Conservation (phyloP, 108 stramenopile genomes). For the Cyclotella choctawhatcheeana region DNA sequence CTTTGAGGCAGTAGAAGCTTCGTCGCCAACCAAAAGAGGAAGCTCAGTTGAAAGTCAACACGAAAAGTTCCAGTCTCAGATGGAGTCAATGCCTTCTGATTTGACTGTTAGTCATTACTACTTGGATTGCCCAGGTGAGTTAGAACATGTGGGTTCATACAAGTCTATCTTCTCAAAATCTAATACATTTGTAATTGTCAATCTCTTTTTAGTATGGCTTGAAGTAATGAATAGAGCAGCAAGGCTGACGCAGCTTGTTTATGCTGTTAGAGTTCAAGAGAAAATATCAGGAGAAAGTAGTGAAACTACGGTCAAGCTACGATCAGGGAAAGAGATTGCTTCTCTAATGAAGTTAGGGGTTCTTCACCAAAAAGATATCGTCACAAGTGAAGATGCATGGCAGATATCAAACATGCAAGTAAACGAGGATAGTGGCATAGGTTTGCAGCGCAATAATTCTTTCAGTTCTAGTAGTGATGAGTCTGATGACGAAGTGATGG, state of each 20-base stretch:
- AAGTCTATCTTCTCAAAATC: too few relatives aligned
- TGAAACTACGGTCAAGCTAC: slow-evolving; percentile 37
- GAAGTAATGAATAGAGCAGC: slow-evolving; percentile 85
- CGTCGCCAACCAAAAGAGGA: slow-evolving; percentile 7
- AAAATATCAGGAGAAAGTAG: neutral
- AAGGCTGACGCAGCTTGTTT: slow-evolving; percentile 71
- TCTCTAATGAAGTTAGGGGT: slow-evolving; percentile 61
- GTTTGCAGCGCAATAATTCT: slow-evolving; percentile 13
- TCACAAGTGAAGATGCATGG: neutral
- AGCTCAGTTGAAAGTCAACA: neutral
- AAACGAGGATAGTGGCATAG: slow-evolving; percentile 1
- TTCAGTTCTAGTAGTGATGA: slow-evolving; percentile 45
- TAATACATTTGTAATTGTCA: too few relatives aligned
- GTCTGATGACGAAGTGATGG: slow-evolving; percentile 30
- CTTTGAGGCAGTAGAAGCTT: neutral
- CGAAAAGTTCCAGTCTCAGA: neutral
- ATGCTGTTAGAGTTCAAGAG: slow-evolving; percentile 70
- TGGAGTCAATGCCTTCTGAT: neutral
- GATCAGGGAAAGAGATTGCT: slow-evolving; percentile 69
- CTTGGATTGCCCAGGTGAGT: slow-evolving; percentile 78
- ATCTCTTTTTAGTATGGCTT: slow-evolving; percentile 78
- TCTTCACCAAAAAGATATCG: neutral
- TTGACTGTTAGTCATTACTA: slow-evolving; percentile 22
- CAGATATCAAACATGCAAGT: slow-evolving; percentile 12
- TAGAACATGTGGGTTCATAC: too few relatives aligned